A percentile compares a stretch with the other conserved stretches of the same genome.
phyloP scores from a whole-genome alignment of 805 yeast genomes.

The Ogataea philodendri region DNA sequence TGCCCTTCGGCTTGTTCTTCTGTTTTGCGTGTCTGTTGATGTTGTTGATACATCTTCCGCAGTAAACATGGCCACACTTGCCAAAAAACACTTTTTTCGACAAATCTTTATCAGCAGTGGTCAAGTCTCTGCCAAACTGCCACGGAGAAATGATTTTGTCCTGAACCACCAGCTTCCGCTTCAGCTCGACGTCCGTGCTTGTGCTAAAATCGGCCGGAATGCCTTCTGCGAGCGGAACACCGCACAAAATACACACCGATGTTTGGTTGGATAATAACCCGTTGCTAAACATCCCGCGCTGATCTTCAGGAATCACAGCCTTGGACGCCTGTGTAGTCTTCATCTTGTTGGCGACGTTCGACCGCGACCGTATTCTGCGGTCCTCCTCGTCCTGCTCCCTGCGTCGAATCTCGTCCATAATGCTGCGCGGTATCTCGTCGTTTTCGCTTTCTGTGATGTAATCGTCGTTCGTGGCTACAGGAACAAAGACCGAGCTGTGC shows the following conservation, averaged over 20 bases:
- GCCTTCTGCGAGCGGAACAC: conserved; percentile 70
- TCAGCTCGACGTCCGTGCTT: conserved; percentile 22
- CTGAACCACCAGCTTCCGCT: conserved; percentile 28
- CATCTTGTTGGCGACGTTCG: conserved; percentile 23
- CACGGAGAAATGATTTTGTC: conserved; percentile 55
- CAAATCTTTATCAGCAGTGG: conserved; percentile 54
- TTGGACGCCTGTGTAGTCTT: conserved; percentile 16
- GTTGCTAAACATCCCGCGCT: conserved; percentile 19
- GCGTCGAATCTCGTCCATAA: conserved; percentile 30
- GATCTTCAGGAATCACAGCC: conserved; percentile 17
- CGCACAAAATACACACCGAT: conserved; percentile 66
- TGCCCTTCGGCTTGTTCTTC: conserved; percentile 22
- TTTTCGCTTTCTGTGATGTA: conserved; percentile 7
- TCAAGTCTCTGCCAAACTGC: conserved; percentile 50
- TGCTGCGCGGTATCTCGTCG: conserved; percentile 28
- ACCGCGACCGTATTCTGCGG: conserved; percentile 23
- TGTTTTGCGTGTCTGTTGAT: conserved; percentile 41
- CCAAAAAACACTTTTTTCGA: conserved; percentile 66
- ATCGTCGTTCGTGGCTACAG: too few relatives aligned
- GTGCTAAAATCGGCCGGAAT: conserved; percentile 50
- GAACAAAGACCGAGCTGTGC: too few relatives aligned
- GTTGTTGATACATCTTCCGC: conserved; percentile 79
- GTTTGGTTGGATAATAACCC: conserved; percentile 36
- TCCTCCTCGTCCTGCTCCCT: conserved; percentile 32
- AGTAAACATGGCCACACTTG: conserved; percentile 79